Evolutionary conservation across 2,329 filamentous ascomycete species (phyloP), one percentile per base, ranked within the genome.

Genomic region (Penicillium frequentans): DNA sequence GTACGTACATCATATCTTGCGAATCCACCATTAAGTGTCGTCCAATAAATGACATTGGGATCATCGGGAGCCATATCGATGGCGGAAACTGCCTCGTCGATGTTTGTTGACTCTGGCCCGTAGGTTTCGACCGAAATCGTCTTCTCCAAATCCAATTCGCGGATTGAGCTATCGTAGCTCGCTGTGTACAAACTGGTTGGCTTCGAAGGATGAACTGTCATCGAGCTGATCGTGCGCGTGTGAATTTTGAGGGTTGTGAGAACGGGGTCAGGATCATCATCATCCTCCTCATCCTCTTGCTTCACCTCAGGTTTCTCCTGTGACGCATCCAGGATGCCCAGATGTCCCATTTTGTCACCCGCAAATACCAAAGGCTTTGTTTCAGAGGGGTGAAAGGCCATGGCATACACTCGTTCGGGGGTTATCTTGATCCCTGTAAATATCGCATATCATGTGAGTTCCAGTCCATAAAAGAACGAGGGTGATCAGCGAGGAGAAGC

Each of bases 241-340:
- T 99, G 95, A 0, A 91, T 88, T 70, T 98, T 96, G 71, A 97
- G 89, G 0, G 90, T 93, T 0, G 91, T 90, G 16, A 98, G 90
- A n/a, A 86, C 83, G 0, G 93, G 93, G 35, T 91, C 86, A 0
- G 87, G 79, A 11, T 83, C 76, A 0, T 88, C 84, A 1, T 81
- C 81, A 2, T 90, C 88, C 39, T 85, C 84, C 29, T 86, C 84
- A 9, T 90, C 84, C 27, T 86, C 84, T 6, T 70, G 64, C 14
- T 51, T 51, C 19, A 10, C 16, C 13, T 43, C 27, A 77, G n/a
- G 81, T 77, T 64, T 80, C 73, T 63, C 79, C 71, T 47, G 82
- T 69, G 2, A 70, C 1, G 88, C 92, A 70, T 99, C 93, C 54
- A 97, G 93, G 1, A 99, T 85, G 0, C 95, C 95, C 57, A 98